phyloP scores from a whole-genome alignment of 192 early-diverging fungal species.

The Rhizophlyctis rosea region DNA sequence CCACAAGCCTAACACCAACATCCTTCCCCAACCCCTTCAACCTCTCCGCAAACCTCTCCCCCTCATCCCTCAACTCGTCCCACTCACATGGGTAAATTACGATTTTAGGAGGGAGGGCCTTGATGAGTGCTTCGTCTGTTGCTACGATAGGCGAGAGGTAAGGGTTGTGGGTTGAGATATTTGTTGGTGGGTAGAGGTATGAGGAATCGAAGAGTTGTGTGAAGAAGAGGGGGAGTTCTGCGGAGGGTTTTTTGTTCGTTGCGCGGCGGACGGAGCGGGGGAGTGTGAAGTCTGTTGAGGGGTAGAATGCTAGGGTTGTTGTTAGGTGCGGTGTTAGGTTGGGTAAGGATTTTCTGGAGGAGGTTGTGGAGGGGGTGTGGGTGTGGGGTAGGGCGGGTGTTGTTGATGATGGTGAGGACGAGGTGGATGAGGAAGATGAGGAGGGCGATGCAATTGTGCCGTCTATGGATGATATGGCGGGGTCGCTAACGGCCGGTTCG shows the following conservation, averaged over 20 bases:
- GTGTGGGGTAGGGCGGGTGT: no score
- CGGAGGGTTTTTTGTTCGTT: neutral
- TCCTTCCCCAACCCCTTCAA: neutral
- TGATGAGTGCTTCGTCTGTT: neutral
- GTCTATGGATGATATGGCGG: neutral
- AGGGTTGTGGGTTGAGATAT: neutral
- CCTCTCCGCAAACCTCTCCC: neutral
- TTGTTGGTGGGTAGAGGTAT: neutral
- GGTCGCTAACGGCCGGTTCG: no score
- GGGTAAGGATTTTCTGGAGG: no score
- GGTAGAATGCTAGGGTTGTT: neutral
- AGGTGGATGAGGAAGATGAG: neutral
- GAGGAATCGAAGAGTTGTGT: neutral
- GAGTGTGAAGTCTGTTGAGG: neutral
- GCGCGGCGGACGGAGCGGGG: neutral
- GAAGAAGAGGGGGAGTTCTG: neutral
- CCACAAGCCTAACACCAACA: neutral
- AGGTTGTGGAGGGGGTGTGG: neutral
- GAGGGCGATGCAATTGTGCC: neutral
- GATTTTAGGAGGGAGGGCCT: neutral
- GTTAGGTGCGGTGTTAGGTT: neutral
- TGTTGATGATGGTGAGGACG: neutral
- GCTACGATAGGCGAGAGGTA: neutral
- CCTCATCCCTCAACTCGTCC: constrained; percentile 1
- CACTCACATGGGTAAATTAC: neutral